Base-by-base conservation (phyloP, 441 rosid species). In the Syzygium syzygioides region DNA sequence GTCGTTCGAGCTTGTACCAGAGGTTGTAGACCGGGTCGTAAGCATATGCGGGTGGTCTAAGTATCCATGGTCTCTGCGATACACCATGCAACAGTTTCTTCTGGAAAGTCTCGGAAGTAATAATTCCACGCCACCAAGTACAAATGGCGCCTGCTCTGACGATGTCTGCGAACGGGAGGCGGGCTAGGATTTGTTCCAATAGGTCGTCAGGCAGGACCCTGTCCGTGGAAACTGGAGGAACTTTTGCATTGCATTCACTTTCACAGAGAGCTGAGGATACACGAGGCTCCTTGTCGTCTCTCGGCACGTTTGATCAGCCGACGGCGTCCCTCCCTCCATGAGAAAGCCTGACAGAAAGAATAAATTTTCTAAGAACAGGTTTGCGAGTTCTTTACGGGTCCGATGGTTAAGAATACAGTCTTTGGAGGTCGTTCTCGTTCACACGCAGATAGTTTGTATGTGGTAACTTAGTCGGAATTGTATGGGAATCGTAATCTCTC, bases 131-230 rank as follows among this genome's bases (percentile, higher is more conserved):
- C 99, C 99, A 96, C 91, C 96, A 93, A 90, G 93, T 93, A 92
- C 98, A 98, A 60, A 97, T 98, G 30, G 93, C 93, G 59, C 98
- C 94, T 66, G 98, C 98, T 91, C 98, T 94, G 89, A 98, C 95
- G 60, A 98, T 93, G 95, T 98, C 95, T 71, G 96, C 96, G 32
- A 96, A 88, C 5, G 99, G 98, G 60, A 97, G 97, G 92, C 89
- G 94, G 6, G 98, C 95, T 68, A 98, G 90, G 87, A 98, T 96
- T 50, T 97, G 91, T 87, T 98, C 99, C 91, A 95, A 84, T 86
- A 98, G 90, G 89, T 97, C 98, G 90, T 98, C 95, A 1, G 99
- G 98, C 32, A 98, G 94, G 80, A 95, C 92, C 37, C 93, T 89
- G 90, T 95, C 98, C 90, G 97, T 89, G 11, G 97, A 95, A 93